Evolutionary conservation across 768 basidiomycete species (phyloP).

Genomic region (Lactifluus rugatus): DNA sequence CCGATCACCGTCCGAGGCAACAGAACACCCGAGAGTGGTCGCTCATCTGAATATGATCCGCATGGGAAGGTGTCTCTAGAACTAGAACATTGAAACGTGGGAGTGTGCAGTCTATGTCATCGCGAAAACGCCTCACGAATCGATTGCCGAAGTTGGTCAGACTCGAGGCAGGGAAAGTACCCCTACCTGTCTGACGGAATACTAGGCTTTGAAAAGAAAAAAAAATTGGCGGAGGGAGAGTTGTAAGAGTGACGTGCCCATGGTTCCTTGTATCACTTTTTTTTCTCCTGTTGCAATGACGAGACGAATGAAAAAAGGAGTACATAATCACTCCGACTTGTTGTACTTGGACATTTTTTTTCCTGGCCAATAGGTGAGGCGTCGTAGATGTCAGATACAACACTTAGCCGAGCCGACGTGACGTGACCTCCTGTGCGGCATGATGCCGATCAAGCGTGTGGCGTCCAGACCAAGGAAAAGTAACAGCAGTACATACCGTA

Average conservation of each 20-base stretch:
- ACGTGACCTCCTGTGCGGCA: too few relatives aligned
- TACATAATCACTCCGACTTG: too few relatives aligned
- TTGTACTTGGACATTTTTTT: too few relatives aligned
- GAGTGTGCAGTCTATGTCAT: neutral
- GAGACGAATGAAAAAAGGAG: too few relatives aligned
- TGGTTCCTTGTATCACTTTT: neutral
- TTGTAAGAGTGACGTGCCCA: neutral
- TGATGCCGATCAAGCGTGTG: too few relatives aligned
- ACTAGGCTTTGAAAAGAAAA: neutral
- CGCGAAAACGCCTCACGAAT: neutral
- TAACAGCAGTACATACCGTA: too few relatives aligned
- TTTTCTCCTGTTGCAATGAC: neutral
- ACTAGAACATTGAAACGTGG: neutral
- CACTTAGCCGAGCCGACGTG: too few relatives aligned
- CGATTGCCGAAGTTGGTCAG: neutral
- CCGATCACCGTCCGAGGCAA: slow-evolving; percentile 1
- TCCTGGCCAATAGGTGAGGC: too few relatives aligned
- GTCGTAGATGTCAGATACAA: too few relatives aligned
- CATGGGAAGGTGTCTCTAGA: neutral
- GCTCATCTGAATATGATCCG: slow-evolving; percentile 4
- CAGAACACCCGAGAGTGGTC: neutral
- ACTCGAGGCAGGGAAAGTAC: neutral
- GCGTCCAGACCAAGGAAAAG: too few relatives aligned
- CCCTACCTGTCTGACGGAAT: neutral
- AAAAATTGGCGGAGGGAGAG: neutral